Evolutionary conservation across 2,329 filamentous ascomycete species (phyloP).

Genomic region (Grosmannia penicillata): DNA sequence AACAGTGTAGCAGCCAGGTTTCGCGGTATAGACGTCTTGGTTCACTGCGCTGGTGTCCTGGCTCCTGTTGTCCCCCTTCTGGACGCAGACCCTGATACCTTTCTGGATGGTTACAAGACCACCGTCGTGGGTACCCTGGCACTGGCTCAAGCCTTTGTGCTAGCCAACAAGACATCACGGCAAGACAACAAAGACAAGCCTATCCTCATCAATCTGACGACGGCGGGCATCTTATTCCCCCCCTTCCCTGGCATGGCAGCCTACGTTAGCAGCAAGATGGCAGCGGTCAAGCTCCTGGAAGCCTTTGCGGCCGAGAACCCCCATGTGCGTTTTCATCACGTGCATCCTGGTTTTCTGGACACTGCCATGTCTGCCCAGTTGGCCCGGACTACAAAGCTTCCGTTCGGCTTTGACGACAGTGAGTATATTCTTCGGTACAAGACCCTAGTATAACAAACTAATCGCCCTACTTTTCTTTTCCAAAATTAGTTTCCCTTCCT

Average conservation of each 20-base stretch:
- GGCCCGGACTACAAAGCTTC: not conserved
- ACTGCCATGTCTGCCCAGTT: not conserved
- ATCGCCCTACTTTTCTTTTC: not conserved
- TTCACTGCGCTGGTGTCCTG: not conserved
- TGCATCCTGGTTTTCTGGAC: not conserved
- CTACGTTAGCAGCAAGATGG: not conserved
- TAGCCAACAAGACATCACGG: not conserved
- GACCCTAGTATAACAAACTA: not conserved
- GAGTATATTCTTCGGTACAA: not conserved
- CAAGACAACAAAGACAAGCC: not conserved
- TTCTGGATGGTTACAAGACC: not conserved
- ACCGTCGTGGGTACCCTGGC: not conserved
- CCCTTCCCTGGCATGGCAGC: not conserved
- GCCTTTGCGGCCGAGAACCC: not conserved
- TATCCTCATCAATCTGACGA: not conserved
- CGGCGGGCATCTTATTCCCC: not conserved
- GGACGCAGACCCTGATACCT: not conserved
- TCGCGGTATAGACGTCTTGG: not conserved
- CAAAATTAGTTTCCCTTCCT: not conserved
- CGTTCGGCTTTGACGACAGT: not conserved
- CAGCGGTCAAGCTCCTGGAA: not conserved
- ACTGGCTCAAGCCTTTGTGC: not conserved
- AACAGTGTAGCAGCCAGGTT: not conserved
- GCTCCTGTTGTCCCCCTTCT: not conserved
- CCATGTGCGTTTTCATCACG: not conserved